phyloP scores from a whole-genome alignment of 352 stramenopile species.

The Peronospora farinosa region DNA sequence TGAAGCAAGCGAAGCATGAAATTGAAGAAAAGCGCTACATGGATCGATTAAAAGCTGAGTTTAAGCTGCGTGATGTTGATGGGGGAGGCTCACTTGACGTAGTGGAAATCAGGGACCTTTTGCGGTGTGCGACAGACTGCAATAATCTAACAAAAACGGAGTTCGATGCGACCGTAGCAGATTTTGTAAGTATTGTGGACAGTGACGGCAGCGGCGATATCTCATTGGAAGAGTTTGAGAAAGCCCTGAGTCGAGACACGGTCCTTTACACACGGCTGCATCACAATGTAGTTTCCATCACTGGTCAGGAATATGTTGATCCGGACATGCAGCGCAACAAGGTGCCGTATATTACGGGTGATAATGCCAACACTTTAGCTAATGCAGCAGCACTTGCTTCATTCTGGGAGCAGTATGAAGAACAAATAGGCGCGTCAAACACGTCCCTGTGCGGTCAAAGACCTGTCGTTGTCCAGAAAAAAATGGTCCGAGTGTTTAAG shows the following conservation, averaged over 20 bases:
- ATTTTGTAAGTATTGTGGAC: slow-evolving; percentile 78
- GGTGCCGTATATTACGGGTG: slow-evolving; percentile 54
- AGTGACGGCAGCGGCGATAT: slow-evolving; percentile 76
- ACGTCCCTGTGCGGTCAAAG: slow-evolving; percentile 55
- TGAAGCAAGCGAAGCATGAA: slow-evolving; percentile 41
- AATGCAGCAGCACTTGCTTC: slow-evolving; percentile 50
- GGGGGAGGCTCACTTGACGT: slow-evolving; percentile 68
- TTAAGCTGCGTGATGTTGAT: slow-evolving; percentile 64
- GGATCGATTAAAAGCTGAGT: slow-evolving; percentile 66
- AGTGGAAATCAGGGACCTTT: slow-evolving; percentile 51
- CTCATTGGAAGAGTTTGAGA: slow-evolving; percentile 80
- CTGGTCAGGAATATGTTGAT: slow-evolving; percentile 72
- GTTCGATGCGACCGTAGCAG: slow-evolving; percentile 64
- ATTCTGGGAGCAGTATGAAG: slow-evolving; percentile 73
- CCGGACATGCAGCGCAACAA: slow-evolving; percentile 52
- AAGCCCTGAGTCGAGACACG: slow-evolving; percentile 57
- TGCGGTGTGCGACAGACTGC: slow-evolving; percentile 64
- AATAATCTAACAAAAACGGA: slow-evolving; percentile 68
- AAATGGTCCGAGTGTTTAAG: slow-evolving; percentile 81
- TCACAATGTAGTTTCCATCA: slow-evolving; percentile 53
- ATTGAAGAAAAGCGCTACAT: slow-evolving; percentile 67
- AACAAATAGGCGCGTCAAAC: slow-evolving; percentile 52
- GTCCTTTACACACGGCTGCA: slow-evolving; percentile 66
- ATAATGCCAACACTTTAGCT: slow-evolving; percentile 32
- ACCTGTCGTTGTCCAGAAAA: slow-evolving; percentile 66